Percentiles rank a stretch among this genome's conserved stretches.
These are phyloP conservation scores for Erigeron philadelphicus DNA, from an alignment of 140 eudicot species.

Conservation along the genomic window DNA sequence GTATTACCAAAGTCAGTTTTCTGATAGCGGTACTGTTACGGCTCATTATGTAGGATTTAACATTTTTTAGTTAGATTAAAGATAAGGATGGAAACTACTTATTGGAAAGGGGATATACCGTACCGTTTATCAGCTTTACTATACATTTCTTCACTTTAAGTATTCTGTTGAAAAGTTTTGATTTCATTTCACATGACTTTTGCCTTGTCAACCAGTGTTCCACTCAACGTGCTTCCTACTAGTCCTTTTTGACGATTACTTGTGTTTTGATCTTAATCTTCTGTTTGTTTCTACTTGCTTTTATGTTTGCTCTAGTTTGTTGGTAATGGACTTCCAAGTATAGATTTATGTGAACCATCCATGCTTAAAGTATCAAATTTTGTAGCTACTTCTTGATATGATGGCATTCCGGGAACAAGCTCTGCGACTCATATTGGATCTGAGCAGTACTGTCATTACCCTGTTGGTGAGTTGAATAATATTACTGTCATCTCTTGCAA, in stretches of 20 bases:
- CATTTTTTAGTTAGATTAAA: no score
- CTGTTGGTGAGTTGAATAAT: conserved; percentile 61
- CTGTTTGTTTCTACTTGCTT: conserved; percentile 10
- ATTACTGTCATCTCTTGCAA: conserved; percentile 16
- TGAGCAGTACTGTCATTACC: conserved; percentile 95
- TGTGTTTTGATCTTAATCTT: not conserved
- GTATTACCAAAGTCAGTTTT: no score
- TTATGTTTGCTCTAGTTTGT: conserved; percentile 13
- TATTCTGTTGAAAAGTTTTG: no score
- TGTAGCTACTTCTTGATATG: conserved; percentile 87
- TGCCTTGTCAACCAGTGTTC: no score
- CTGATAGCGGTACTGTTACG: no score
- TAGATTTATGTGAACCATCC: conserved; percentile 17
- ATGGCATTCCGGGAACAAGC: conserved; percentile 99
- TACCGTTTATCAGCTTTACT: not conserved
- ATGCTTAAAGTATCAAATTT: conserved; percentile 22
- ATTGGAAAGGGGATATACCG: not conserved
- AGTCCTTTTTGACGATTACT: not conserved
- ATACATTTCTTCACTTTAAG: not conserved
- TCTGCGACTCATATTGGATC: conserved; percentile 84
- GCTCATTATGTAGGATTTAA: no score
- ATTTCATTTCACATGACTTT: no score
- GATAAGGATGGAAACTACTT: not conserved
- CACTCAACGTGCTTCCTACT: not conserved
- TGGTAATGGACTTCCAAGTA: conserved; percentile 10